Evolutionary conservation across 306 rosid species (phyloP).

Genomic region (Cercis canadensis): DNA sequence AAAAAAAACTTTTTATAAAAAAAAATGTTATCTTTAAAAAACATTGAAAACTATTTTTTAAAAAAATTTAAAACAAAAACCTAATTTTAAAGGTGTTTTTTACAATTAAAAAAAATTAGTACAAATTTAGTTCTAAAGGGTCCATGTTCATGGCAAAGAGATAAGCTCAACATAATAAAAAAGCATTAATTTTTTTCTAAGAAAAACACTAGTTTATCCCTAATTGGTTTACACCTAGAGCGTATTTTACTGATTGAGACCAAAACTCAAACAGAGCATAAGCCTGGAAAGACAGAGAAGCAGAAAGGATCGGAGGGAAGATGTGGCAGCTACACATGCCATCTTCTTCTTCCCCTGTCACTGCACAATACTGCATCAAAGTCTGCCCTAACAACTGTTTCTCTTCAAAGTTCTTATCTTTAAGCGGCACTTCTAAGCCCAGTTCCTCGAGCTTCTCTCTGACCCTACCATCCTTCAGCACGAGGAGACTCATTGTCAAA

Average conservation of each 20-base stretch:
- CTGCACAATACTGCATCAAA: slow-evolving; percentile 42
- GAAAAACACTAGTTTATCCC: background rate
- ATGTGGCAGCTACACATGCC: slow-evolving; percentile 56
- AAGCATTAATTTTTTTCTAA: no score
- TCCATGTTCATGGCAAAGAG: no score
- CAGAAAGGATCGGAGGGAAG: background rate
- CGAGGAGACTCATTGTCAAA: slow-evolving; percentile 50
- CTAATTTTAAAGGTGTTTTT: no score
- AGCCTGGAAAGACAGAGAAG: slow-evolving; percentile 30
- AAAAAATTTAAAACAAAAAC: no score
- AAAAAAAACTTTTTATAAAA: no score
- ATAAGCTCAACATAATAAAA: no score
- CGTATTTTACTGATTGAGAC: background rate
- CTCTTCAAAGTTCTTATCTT: slow-evolving; percentile 27
- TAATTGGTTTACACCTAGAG: background rate
- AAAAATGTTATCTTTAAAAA: no score
- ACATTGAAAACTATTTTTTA: no score
- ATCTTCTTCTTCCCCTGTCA: slow-evolving; percentile 43
- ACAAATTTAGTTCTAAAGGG: no score
- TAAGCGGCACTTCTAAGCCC: slow-evolving; percentile 34
- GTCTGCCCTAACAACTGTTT: slow-evolving; percentile 32
- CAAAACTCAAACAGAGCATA: slow-evolving; percentile 2
- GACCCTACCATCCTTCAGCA: background rate
- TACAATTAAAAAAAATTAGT: no score
- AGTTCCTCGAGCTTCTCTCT: slow-evolving; percentile 39